phyloP scores from a whole-genome alignment of 1,284 basidiomycete genomes.

The Cronartium ribicola region DNA sequence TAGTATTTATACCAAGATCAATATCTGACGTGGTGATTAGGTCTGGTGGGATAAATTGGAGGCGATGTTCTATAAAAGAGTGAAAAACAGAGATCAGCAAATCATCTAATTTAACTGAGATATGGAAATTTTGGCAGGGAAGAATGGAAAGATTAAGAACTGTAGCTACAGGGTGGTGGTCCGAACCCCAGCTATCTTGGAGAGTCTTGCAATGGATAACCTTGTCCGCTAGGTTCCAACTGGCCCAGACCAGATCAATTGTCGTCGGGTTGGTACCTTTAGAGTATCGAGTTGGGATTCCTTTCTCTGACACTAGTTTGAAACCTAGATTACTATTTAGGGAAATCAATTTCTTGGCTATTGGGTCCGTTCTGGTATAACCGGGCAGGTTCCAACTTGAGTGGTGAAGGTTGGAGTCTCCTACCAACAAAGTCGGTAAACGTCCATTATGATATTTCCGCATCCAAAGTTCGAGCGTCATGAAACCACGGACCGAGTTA shows the following conservation, averaged over 20 bases:
- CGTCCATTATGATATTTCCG: neutral
- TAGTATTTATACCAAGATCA: too few species aligned
- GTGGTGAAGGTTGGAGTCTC: slow-evolving; percentile 6
- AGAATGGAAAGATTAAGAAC: neutral
- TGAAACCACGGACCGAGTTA: neutral
- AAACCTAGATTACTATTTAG: neutral
- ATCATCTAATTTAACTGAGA: neutral
- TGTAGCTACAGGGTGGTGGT: neutral
- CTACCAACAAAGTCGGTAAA: neutral
- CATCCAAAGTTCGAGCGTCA: neutral
- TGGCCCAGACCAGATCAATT: neutral
- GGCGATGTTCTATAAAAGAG: too few species aligned
- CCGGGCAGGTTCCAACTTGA: neutral
- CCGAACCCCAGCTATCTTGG: neutral
- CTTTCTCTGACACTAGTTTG: neutral
- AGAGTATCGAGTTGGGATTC: neutral
- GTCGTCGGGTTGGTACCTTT: neutral
- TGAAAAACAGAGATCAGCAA: neutral
- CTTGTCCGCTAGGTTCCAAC: neutral
- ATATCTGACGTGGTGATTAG: too few species aligned
- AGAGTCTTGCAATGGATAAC: neutral
- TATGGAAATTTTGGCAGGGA: neutral
- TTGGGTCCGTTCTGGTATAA: neutral
- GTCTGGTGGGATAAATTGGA: too few species aligned
- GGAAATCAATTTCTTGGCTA: neutral